Evolutionary conservation across 306 rosid genomes (phyloP).

Genomic region (Trichosanthes cucumerina): DNA sequence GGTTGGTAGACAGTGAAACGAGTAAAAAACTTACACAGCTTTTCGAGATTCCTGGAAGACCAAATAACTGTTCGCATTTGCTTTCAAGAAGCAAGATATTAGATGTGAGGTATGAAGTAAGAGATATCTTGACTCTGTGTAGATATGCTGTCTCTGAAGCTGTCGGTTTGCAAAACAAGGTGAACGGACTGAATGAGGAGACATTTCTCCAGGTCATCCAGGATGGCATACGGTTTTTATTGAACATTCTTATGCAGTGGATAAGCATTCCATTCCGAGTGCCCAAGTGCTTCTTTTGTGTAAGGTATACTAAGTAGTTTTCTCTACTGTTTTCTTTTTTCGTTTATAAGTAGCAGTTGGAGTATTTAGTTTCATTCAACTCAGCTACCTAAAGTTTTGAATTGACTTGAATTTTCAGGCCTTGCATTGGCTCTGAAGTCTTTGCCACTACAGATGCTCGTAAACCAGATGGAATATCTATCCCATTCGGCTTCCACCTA

Average conservation of each 20-base stretch:
- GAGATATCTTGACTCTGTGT: constrained; percentile 29
- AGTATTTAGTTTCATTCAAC: not conserved
- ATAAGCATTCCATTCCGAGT: constrained; percentile 30
- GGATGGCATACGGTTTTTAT: constrained; percentile 22
- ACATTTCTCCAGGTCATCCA: constrained; percentile 17
- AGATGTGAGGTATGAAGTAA: constrained; percentile 21
- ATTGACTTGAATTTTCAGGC: constrained; percentile 31
- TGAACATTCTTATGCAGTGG: constrained; percentile 32
- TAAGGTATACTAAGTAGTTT: constrained; percentile 32
- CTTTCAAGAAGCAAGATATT: constrained; percentile 16
- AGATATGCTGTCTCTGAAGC: constrained; percentile 26
- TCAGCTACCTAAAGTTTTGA: not conserved
- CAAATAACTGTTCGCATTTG: constrained; percentile 24
- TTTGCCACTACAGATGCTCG: constrained; percentile 23
- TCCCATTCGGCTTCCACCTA: constrained; percentile 29
- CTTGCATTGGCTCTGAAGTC: constrained; percentile 38
- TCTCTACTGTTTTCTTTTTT: not conserved
- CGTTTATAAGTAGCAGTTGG: not conserved
- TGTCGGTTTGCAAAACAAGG: constrained; percentile 19
- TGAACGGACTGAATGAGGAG: constrained; percentile 10
- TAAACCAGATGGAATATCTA: constrained; percentile 20
- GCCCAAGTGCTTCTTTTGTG: constrained; percentile 44
- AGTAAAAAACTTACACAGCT: constrained; percentile 29
- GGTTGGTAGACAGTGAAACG: constrained; percentile 30
- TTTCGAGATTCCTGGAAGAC: constrained; percentile 17